Evolutionary conservation across 768 basidiomycete genomes (phyloP).

Genomic region (Boletus eberwhitei): DNA sequence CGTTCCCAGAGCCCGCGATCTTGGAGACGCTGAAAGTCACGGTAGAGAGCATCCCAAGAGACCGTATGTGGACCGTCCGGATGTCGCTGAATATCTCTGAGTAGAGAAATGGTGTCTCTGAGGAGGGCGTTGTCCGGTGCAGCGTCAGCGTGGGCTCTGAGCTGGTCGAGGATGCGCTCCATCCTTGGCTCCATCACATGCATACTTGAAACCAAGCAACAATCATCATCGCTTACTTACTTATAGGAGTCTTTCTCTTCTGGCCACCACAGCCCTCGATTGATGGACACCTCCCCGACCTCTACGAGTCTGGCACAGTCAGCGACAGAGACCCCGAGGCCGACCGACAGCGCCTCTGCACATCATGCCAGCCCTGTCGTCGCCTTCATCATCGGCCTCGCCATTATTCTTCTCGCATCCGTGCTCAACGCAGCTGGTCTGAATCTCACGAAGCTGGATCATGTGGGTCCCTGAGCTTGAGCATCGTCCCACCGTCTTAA

Average conservation of each 20-base stretch:
- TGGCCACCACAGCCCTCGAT: constrained; percentile 5
- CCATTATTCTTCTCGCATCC: constrained; percentile 80
- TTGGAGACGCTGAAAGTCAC: constrained; percentile 21
- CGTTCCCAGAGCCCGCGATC: constrained; percentile 26
- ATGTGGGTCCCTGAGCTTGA: constrained; percentile 46
- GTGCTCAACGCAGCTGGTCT: constrained; percentile 91
- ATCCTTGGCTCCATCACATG: constrained; percentile 11
- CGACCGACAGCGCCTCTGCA: constrained; percentile 26
- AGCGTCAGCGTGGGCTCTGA: constrained; percentile 12
- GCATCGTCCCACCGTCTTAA: not conserved
- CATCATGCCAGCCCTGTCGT: constrained; percentile 56
- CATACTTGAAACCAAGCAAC: not conserved
- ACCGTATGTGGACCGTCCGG: constrained; percentile 16
- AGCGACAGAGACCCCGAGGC: constrained; percentile 12
- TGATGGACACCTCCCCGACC: constrained; percentile 19
- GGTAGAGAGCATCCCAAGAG: constrained; percentile 23
- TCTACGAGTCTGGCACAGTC: constrained; percentile 15
- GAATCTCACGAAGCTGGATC: constrained; percentile 92
- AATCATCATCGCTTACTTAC: constrained; percentile 2
- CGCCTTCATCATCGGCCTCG: constrained; percentile 78
- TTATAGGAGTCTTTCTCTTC: constrained; percentile 13
- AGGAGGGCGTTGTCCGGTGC: constrained; percentile 16
- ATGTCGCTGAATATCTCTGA: constrained; percentile 21
- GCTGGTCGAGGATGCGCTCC: constrained; percentile 27
- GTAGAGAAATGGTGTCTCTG: constrained; percentile 16